Evolutionary conservation across 1,284 basidiomycete species (phyloP).

Genomic region (Pyrrhoderma noxium): DNA sequence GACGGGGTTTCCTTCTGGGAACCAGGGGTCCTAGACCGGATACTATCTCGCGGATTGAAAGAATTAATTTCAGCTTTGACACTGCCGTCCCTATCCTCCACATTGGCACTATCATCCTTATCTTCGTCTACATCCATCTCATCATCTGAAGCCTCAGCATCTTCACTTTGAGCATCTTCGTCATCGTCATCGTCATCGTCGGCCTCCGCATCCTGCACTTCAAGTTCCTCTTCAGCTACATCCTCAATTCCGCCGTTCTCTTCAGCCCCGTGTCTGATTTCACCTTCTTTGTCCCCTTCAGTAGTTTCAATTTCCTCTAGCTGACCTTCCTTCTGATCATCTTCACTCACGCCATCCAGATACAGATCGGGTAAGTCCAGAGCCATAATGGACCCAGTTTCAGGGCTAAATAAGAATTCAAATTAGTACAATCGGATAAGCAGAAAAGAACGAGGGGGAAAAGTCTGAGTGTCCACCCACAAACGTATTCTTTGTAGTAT

Average conservation of each 20-base stretch:
- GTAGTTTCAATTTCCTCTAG: background rate
- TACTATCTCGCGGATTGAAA: too few relatives aligned
- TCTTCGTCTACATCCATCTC: background rate
- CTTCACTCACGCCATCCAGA: background rate
- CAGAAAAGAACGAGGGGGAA: too few relatives aligned
- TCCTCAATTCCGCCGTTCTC: background rate
- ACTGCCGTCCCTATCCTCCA: too few relatives aligned
- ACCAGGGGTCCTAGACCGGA: too few relatives aligned
- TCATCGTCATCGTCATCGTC: background rate
- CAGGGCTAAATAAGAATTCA: slow-evolving; percentile 2
- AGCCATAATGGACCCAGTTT: slow-evolving; percentile 12
- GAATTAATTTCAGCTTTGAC: too few relatives aligned
- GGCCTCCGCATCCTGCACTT: background rate
- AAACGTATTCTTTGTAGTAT: too few relatives aligned
- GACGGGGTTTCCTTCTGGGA: too few relatives aligned
- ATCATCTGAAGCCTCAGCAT: background rate
- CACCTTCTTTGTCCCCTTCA: slow-evolving; percentile 22
- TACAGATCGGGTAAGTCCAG: slow-evolving; percentile 11
- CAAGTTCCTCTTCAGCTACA: background rate
- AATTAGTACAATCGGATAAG: too few relatives aligned
- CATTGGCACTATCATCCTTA: slow-evolving; percentile 7
- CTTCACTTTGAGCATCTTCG: slow-evolving; percentile 1
- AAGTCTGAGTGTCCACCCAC: background rate
- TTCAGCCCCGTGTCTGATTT: slow-evolving; percentile 16
- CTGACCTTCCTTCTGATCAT: background rate